Percentiles rank a stretch among this genome's conserved stretches.
These are phyloP conservation scores for Grigorovia yakushimaensis DNA, from an alignment of 805 yeast genomes.

Conservation along the genomic window DNA sequence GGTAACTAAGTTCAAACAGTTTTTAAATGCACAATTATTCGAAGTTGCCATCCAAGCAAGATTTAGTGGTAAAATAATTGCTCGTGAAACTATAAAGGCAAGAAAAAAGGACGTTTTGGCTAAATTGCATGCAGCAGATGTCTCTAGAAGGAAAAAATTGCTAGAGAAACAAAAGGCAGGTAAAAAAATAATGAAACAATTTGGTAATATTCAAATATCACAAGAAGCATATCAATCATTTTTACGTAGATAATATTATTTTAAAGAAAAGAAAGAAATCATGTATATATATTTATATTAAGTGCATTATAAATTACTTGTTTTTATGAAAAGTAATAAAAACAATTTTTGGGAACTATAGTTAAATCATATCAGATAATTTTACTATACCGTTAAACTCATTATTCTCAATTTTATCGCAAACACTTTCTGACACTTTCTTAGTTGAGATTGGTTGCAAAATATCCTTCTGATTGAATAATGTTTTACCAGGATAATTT, in stretches of 20 bases:
- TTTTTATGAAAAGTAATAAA: not conserved
- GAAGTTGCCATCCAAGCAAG: constrained; percentile 90
- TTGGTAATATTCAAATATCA: constrained; percentile 69
- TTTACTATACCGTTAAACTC: constrained; percentile 48
- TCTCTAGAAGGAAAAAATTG: constrained; percentile 80
- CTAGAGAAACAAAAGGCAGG: constrained; percentile 89
- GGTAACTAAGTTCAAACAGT: constrained; percentile 75
- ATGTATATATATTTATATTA: not conserved
- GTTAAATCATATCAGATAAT: constrained; percentile 16
- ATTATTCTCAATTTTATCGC: constrained; percentile 44
- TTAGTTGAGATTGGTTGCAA: constrained; percentile 48
- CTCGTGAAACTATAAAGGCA: constrained; percentile 90
- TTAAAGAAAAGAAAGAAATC: not conserved
- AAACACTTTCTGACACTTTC: constrained; percentile 50
- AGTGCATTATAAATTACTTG: no score
- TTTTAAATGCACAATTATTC: constrained; percentile 69
- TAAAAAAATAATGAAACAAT: constrained; percentile 63
- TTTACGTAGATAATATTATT: constrained; percentile 28
- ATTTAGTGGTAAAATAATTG: constrained; percentile 71
- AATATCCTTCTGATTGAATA: constrained; percentile 39
- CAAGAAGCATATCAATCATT: constrained; percentile 88
- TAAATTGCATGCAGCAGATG: constrained; percentile 86
- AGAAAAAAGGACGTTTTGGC: constrained; percentile 92
- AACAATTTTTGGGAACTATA: no score
- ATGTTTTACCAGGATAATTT: no score